Base-by-base conservation (phyloP, 2,329 filamentous ascomycete genomes). In the Hortaea sp. region DNA sequence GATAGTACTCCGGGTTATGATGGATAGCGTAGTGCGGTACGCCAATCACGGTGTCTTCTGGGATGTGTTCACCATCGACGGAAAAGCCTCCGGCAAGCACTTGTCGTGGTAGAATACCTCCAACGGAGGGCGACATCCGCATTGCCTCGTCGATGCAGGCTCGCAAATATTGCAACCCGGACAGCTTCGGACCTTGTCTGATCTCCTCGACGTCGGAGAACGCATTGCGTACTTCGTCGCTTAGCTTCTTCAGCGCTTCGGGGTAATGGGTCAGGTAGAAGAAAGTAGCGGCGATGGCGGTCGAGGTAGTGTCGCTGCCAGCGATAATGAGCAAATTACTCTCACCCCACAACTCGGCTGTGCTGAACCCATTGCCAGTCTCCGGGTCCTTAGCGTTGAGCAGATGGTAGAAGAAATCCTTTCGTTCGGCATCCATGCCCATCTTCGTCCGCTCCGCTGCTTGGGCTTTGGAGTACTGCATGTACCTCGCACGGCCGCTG, bases 71-170 rank as follows among this genome's bases (percentile, higher is more conserved):
- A 13, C 61, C 65, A 62, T 37, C 50, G 31, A 72, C 57, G 1
- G 49, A 31, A 1, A 63, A 52, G 44, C 51, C 66, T 49, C 48
- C 61, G 37, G 48, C 39, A 10, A 61, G 52, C 11, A 64, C 59
- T 44, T 67, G 60, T 6, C 69, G 51, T 44, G 57, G 51, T 40
- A 70, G 45, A 44, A 63, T 44, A 44, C 57, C 52, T 44, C 63
- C 59, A 1, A 69, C 66, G 0, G 70, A 65, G 3, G 73, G 70
- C 4, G 67, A 67, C 43, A 74, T 58, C 11, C 73, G 66, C 46
- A 75, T 58, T 0, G 66, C 58, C 53, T 76, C 72, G 39, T 74
- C 66, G 37, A 76, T 64, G 45, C 66, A 67, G 4, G 71, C 73
- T 5, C 64, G 62, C 1, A 76, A 59, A 50, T 73, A 75, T 0